phyloP scores from a whole-genome alignment of 208 protist species.

The Sergeia podlipaevii region DNA sequence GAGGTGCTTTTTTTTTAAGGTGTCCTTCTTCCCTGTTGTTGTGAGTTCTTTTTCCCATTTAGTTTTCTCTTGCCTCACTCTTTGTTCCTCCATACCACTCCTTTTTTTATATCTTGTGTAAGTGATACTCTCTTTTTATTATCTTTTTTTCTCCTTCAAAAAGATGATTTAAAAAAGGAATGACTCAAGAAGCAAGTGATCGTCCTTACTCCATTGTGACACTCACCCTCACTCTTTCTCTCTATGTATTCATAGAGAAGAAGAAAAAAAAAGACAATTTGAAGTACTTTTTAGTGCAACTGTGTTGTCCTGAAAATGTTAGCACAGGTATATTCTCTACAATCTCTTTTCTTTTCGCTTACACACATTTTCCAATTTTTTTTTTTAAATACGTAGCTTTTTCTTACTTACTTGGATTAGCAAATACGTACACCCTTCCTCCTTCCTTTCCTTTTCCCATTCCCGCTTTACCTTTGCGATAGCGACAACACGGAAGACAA shows the following conservation, averaged over 20 bases:
- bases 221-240: not conserved
- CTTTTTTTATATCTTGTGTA: constrained; percentile 2
- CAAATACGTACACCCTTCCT: not conserved
- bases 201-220: no score
- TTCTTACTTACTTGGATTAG: not conserved
- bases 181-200: no score
- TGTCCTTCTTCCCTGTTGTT: no score
- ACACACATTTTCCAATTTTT: constrained; percentile 4
- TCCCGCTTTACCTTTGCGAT: no score
- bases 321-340: not conserved
- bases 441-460: not conserved
- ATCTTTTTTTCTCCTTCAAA: constrained; percentile 1
- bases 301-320: no score
- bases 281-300: not conserved
- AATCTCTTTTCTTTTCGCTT: not conserved
- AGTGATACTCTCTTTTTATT: not conserved
- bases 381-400: not conserved
- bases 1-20: no score
- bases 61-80: not conserved
- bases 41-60: not conserved
- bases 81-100: constrained; percentile 6
- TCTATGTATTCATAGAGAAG: not conserved
- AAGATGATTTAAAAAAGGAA: no score
- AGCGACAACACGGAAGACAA: constrained; percentile 44
- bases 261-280: not conserved